Percentiles rank a stretch among this genome's conserved stretches.
Evolutionary conservation across 176 grass and related monocot species (phyloP).

Genomic region (Aechmea fasciata): DNA sequence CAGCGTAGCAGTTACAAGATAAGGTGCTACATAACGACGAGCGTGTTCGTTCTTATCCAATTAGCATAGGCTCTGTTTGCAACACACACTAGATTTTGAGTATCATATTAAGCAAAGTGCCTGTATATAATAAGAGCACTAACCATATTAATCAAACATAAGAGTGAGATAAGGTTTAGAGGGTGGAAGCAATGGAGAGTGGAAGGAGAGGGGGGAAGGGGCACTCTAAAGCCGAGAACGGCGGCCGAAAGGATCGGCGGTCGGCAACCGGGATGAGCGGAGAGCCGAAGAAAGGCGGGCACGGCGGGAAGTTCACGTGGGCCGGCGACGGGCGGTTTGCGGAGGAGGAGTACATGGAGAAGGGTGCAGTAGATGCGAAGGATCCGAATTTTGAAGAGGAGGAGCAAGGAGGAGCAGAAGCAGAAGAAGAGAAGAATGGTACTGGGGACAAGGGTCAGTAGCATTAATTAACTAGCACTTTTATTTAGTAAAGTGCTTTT

Average conservation of each 20-base stretch:
- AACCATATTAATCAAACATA: neutral
- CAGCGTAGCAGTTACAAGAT: too few species aligned
- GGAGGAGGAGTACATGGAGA: conserved; percentile 40
- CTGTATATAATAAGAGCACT: neutral
- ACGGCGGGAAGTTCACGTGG: conserved; percentile 97
- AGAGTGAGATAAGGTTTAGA: neutral
- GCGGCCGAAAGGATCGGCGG: conserved; percentile 55
- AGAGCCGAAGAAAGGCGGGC: conserved; percentile 79
- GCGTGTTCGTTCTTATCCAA: too few species aligned
- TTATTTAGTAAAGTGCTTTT: too few species aligned
- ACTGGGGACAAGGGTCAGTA: neutral
- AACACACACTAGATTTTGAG: too few species aligned
- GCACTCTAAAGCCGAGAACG: conserved; percentile 14
- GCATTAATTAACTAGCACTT: neutral
- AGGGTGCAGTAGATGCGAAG: conserved; percentile 23
- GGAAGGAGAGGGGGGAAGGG: conserved; percentile 21
- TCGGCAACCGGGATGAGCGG: conserved; percentile 70
- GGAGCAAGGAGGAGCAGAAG: neutral
- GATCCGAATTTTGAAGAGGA: conserved; percentile 31
- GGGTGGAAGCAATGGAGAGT: neutral
- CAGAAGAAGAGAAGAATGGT: neutral
- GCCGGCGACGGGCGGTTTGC: conserved; percentile 42
- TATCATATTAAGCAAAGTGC: neutral
- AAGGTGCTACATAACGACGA: too few species aligned
- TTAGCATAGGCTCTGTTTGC: too few species aligned